A percentile compares a stretch with the other conserved stretches of the same genome.
Conservation (phyloP, 768 basidiomycete genomes). For the Boletus rufocinnamomeus region DNA sequence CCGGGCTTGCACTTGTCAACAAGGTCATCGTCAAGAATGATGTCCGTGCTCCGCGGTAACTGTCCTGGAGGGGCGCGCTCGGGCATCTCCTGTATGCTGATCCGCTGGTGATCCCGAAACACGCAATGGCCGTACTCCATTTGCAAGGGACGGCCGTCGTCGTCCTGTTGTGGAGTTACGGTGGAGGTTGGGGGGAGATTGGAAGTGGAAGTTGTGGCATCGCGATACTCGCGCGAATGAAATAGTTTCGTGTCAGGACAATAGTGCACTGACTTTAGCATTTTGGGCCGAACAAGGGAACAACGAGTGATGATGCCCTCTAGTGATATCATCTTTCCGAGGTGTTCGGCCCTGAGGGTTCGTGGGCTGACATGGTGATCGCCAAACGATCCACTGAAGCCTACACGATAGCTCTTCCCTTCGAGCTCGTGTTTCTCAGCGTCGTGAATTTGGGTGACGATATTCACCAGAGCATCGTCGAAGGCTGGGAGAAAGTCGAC, state of each 20-base stretch:
- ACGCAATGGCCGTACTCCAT: slow-evolving; percentile 92
- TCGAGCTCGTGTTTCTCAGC: slow-evolving; percentile 78
- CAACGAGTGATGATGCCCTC: slow-evolving; percentile 99
- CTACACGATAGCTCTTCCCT: slow-evolving; percentile 81
- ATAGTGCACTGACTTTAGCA: slow-evolving; percentile 96
- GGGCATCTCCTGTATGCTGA: slow-evolving; percentile 99
- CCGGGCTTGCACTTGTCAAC: slow-evolving; percentile 98
- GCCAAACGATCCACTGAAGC: slow-evolving; percentile 95
- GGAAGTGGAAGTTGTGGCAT: slow-evolving; percentile 85
- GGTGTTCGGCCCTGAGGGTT: slow-evolving; percentile 81
- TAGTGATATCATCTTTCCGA: slow-evolving; percentile 94
- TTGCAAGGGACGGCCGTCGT: slow-evolving; percentile 81
- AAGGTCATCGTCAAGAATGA: slow-evolving; percentile 93
- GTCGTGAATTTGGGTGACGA: slow-evolving; percentile 76
- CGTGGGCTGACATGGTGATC: slow-evolving; percentile 97
- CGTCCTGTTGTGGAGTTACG: slow-evolving; percentile 88
- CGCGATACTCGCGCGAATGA: slow-evolving; percentile 88
- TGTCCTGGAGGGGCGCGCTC: slow-evolving; percentile 98
- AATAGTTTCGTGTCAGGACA: slow-evolving; percentile 85
- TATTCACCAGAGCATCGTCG: slow-evolving; percentile 75
- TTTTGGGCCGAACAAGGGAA: slow-evolving; percentile 97
- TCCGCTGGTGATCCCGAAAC: slow-evolving; percentile 95
- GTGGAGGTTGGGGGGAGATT: slow-evolving; percentile 84
- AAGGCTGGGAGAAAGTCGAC: slow-evolving; percentile 86
- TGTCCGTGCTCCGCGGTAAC: slow-evolving; percentile 93